Percentiles rank a stretch among this genome's conserved stretches.
phyloP scores from a whole-genome alignment of 352 stramenopile species.

The Pseudoperonospora humuli region DNA sequence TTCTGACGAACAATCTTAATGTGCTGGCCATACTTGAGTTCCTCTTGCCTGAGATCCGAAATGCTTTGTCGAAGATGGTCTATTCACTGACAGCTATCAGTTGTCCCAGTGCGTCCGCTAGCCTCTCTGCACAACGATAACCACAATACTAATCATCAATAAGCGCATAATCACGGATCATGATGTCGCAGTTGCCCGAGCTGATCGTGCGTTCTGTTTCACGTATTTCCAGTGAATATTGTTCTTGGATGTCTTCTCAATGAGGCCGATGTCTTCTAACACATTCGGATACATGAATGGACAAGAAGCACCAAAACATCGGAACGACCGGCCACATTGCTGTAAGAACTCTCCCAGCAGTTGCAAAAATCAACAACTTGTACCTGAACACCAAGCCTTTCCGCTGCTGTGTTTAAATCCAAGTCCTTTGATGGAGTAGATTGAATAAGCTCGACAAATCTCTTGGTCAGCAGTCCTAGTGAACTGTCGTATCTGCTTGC shows the following conservation, averaged over 20 bases:
- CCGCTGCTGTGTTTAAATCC: constrained; percentile 92
- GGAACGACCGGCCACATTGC: background rate
- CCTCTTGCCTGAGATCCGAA: constrained; percentile 74
- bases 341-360: background rate
- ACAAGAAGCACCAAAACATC: constrained; percentile 1
- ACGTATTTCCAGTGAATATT: constrained; percentile 95
- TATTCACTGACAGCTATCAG: constrained; percentile 57
- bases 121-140: constrained; percentile 36
- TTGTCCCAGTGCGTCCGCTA: constrained; percentile 33
- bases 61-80: constrained; percentile 70
- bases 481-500: constrained; percentile 93
- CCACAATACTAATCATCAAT: background rate
- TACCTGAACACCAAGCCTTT: constrained; percentile 74
- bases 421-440: constrained; percentile 83
- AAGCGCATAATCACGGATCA: background rate
- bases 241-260: constrained; percentile 97
- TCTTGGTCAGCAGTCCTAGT: constrained; percentile 93
- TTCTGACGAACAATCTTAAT: constrained; percentile 77
- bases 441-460: constrained; percentile 95
- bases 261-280: constrained; percentile 95
- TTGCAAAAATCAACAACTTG: background rate
- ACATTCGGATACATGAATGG: constrained; percentile 98
- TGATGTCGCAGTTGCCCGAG: background rate
- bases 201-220: background rate
- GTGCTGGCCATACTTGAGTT: constrained; percentile 77